A percentile compares a stretch with the other conserved stretches of the same genome.
These are phyloP conservation scores for Rhizophora mangle DNA, from an alignment of 345 rosid species.

Conservation along the genomic window DNA sequence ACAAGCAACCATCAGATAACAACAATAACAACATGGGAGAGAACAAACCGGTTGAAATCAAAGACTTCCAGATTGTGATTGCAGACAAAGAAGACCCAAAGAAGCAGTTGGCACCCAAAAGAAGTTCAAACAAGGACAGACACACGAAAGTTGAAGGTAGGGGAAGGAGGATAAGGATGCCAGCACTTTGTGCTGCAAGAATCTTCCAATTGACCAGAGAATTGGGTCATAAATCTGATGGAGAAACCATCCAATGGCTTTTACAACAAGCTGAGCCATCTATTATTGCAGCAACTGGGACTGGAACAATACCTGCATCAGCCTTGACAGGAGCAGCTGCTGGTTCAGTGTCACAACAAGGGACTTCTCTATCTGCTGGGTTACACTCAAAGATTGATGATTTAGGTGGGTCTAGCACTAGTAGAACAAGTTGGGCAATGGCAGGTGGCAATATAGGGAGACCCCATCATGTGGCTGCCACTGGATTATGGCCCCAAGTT, in stretches of 20 bases:
- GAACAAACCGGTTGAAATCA: constrained; percentile 55
- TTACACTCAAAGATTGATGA: constrained; percentile 66
- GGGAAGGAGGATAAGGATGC: constrained; percentile 96
- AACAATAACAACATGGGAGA: constrained; percentile 37
- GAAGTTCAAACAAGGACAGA: constrained; percentile 89
- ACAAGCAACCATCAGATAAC: constrained; percentile 19
- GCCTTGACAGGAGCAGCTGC: constrained; percentile 59
- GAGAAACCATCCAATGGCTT: constrained; percentile 95
- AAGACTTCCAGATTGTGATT: constrained; percentile 69
- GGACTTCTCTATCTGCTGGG: constrained; percentile 59
- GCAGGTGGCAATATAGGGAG: constrained; percentile 57
- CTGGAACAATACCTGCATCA: constrained; percentile 88
- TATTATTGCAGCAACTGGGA: constrained; percentile 85
- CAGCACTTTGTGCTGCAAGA: constrained; percentile 95
- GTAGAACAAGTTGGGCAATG: constrained; percentile 65
- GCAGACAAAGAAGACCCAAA: constrained; percentile 61
- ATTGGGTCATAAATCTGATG: constrained; percentile 96
- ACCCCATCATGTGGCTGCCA: constrained; percentile 48
- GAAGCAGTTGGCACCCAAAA: constrained; percentile 68
- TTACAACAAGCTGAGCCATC: constrained; percentile 94
- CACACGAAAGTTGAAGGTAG: constrained; percentile 96
- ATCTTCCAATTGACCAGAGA: constrained; percentile 94
- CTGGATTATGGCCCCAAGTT: constrained; percentile 75
- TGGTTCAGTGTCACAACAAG: constrained; percentile 58
- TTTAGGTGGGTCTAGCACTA: constrained; percentile 53